These are phyloP conservation scores for Exophiala bonariae DNA, from an alignment of 2,329 filamentous ascomycete genomes.

Conservation along the genomic window DNA sequence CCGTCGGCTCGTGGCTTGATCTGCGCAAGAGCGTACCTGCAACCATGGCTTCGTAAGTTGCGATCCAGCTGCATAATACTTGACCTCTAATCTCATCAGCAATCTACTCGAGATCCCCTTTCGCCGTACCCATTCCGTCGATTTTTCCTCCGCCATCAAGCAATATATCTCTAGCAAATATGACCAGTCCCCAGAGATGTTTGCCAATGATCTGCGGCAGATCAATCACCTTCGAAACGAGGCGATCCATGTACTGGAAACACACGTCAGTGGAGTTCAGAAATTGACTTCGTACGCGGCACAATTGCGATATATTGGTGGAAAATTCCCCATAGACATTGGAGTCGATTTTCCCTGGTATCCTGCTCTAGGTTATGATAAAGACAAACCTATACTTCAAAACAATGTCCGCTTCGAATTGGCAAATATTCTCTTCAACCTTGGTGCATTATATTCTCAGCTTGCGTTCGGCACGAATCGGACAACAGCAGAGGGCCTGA, in stretches of 20 bases:
- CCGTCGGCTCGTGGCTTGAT: too few species aligned
- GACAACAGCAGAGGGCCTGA: constrained; percentile 77
- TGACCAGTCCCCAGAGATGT: constrained; percentile 98
- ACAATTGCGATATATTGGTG: constrained; percentile 87
- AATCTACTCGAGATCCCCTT: constrained; percentile 76
- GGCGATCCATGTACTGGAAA: constrained; percentile 85
- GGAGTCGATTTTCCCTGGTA: constrained; percentile 97
- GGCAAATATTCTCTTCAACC: constrained; percentile 89
- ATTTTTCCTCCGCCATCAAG: constrained; percentile 78
- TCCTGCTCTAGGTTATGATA: constrained; percentile 87
- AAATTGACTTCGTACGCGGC: constrained; percentile 90
- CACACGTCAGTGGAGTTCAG: constrained; percentile 80
- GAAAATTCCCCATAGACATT: constrained; percentile 89
- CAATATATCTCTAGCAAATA: constrained; percentile 98
- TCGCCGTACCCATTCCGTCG: constrained; percentile 76
- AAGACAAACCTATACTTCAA: constrained; percentile 52
- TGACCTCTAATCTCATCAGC: constrained; percentile 25
- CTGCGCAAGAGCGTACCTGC: too few species aligned
- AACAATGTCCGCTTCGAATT: constrained; percentile 78
- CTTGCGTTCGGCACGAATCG: constrained; percentile 80
- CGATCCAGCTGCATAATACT: neutral
- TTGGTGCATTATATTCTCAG: constrained; percentile 90
- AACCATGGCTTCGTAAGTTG: constrained; percentile 24
- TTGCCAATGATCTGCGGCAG: constrained; percentile 80
- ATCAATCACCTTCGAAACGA: constrained; percentile 81